Evolutionary conservation across 2,329 filamentous ascomycete species (phyloP), one percentile per base, ranked within the genome.

Genomic region (Neospermospora avenae): DNA sequence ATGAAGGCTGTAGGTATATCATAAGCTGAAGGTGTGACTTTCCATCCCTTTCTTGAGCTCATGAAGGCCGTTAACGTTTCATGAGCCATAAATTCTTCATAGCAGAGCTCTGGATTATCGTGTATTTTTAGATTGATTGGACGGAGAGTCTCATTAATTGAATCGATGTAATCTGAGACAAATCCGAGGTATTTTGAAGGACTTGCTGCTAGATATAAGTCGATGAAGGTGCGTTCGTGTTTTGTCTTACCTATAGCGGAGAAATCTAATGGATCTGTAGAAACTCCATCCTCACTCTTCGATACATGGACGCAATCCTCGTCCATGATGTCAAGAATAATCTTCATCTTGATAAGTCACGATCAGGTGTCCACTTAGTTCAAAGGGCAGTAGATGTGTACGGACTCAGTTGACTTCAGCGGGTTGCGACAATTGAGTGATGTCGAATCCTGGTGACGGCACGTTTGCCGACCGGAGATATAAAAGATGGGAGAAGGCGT

Each of bases 1-100:
- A 78, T 77, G 63, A 85, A 84, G 1, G 80, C 75, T 0, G 82
- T 85, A 8, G 76, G 72, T 0, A 84, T 64, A 2, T 78, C 81
- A 65, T 81, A 82, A 0, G 81, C 78, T 55, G 79, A 80, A 1
- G 75, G 74, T 1, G 75, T 81, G 25, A 85, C 80, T 31, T 76
- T 72, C 81, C 81, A 83, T 37, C 75, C 77, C 14, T 72, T 54
- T 54, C 74, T 75, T 14, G 68, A 71, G 14, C 70, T 70, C 68
- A 83, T 73, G 60, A 80, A 84, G 5, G 73, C 72, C 0, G 79
- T 81, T 53, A 84, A 70, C 3, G 77, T 73, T 14, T 79, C 74
- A 64, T 84, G 81, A 0, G 82, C 82, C 18, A 74, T 75, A 67
- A 77, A 71, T 63, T 84, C 82, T 55, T 82, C 68, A 66, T 78